Evolutionary conservation across 208 protist species (phyloP).

Genomic region (Trypanosoma lewisi): DNA sequence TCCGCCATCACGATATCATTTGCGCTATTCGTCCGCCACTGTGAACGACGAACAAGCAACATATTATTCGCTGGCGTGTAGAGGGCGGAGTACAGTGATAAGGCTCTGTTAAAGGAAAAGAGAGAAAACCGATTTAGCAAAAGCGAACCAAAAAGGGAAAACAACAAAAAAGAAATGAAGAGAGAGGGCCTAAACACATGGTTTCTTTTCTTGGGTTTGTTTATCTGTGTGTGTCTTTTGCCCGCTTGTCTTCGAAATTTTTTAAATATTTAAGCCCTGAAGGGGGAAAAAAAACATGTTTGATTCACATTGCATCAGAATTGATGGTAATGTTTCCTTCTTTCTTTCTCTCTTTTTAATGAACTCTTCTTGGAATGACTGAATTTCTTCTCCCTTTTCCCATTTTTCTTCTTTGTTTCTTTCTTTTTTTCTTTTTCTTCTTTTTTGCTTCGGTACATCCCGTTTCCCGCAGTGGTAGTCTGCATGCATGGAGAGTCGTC

Average conservation of each 20-base stretch:
- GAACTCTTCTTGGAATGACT: too few relatives aligned
- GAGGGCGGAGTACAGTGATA: neutral
- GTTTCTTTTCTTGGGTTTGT: slow-evolving; percentile 15
- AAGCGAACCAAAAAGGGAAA: neutral
- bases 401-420: slow-evolving; percentile 9
- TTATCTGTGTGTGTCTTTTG: too few relatives aligned
- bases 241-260: too few relatives aligned
- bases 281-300: too few relatives aligned
- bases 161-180: neutral
- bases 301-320: too few relatives aligned
- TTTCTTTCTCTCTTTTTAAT: too few relatives aligned
- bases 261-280: too few relatives aligned
- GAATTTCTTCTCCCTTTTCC: too few relatives aligned
- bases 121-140: neutral
- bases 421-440: neutral
- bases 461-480: neutral
- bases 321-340: too few relatives aligned
- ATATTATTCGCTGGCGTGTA: slow-evolving; percentile 58
- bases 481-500: neutral
- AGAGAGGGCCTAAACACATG: neutral
- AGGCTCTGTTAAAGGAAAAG: neutral
- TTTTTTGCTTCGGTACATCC: neutral
- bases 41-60: slow-evolving; percentile 56
- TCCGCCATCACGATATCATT: slow-evolving; percentile 44
- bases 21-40: slow-evolving; percentile 57